Evolutionary conservation across 2,329 filamentous ascomycete species (phyloP).

Genomic region (Xylaria sp.): DNA sequence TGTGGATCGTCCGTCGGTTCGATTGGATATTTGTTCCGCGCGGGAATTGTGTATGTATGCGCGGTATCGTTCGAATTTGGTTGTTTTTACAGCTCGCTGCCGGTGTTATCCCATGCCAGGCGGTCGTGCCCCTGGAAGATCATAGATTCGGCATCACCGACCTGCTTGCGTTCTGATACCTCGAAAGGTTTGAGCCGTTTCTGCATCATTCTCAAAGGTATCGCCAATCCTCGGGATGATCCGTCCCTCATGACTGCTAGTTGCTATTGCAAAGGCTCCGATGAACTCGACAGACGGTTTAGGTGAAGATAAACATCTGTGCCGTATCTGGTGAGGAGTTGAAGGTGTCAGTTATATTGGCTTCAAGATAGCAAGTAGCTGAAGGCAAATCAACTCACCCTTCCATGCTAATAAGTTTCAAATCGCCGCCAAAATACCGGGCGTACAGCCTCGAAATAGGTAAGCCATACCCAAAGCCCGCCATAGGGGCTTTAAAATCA

Average conservation of each 20-base stretch:
- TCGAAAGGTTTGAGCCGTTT: conserved; percentile 75
- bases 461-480: conserved; percentile 96
- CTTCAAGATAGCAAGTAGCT: not conserved
- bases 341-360: conserved; percentile 7
- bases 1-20: too few relatives aligned
- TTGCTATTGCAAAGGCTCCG: conserved; percentile 94
- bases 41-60: not conserved
- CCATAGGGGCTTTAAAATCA: conserved; percentile 99
- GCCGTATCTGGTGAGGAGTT: conserved; percentile 71
- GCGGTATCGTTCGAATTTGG: not conserved
- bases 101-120: conserved; percentile 26
- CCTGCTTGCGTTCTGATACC: conserved; percentile 85
- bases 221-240: conserved; percentile 69
- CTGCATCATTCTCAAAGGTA: conserved; percentile 63
- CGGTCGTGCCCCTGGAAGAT: conserved; percentile 36
- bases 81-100: conserved; percentile 29
- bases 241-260: conserved; percentile 87
- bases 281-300: conserved; percentile 92
- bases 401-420: conserved; percentile 99
- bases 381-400: conserved; percentile 66
- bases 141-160: conserved; percentile 73
- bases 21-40: not conserved
- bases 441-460: conserved; percentile 95
- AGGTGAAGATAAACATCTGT: conserved; percentile 98
- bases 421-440: conserved; percentile 93